Base-by-base conservation (phyloP, 169 alveolate genomes). In the Plasmodium inui region DNA sequence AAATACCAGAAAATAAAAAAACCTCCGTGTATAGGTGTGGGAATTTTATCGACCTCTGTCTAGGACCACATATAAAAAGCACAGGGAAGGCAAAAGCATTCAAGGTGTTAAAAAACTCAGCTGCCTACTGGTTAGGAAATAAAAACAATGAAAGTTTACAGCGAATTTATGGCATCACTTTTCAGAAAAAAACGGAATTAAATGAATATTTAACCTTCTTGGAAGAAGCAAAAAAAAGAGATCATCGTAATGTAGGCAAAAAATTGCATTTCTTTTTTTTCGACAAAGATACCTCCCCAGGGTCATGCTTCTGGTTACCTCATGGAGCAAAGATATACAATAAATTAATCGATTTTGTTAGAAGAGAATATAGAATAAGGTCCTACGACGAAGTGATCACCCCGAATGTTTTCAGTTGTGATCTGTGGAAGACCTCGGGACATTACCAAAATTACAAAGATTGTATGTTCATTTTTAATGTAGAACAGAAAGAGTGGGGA, bases 11-110 rank as follows among this genome's bases (percentile, higher is more conserved):
- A 19, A 98, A 97, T 67, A 98, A 98, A 6, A 95, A 95, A 84
- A 98, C 99, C 5, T 98, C 99, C 61, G 99, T 99, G 50, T 99
- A 99, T 96, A 96, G 98, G 76, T 98, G 99, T 93, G 99, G 99
- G 1, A 96, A 97, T 79, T 97, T 99, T 83, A 99, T 99, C 71
- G 99, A 99, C 95, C 96, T 99, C 46, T 99, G 99, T 92, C 98
- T 99, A 55, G 99, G 99, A 12, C 99, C 99, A 2, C 99, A 99
- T 95, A 84, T 99, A 53, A 99, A 99, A 55, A 93, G 97, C 88
- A 98, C 99, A 17, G 98, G 98, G 7, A 96, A 96, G 78, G 98
- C 98, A 44, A 99, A 98, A 95, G 99, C 99, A 53, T 98, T 98
- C 90, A 96, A 96, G 92, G 98, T 99, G 1, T 97, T 98, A 44